Percentiles rank a stretch among this genome's conserved stretches.
Evolutionary conservation across 2,329 filamentous ascomycete species (phyloP).

Genomic region (Lasiodiplodia sp.): DNA sequence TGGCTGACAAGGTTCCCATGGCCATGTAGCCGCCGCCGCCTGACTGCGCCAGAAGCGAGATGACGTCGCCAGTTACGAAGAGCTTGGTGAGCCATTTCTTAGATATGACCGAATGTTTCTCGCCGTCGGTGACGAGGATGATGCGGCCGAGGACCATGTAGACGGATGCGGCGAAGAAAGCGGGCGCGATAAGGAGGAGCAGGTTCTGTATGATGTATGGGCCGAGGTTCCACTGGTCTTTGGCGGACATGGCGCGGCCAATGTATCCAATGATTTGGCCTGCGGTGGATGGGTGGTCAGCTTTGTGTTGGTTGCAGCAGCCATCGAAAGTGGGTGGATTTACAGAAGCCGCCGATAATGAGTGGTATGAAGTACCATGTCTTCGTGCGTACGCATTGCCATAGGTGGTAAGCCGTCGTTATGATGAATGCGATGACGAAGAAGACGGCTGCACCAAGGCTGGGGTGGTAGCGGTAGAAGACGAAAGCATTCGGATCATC

Average conservation of each 20-base stretch:
- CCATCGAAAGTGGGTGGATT: no score
- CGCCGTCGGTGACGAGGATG: constrained; percentile 45
- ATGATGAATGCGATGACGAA: constrained; percentile 40
- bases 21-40: constrained; percentile 22
- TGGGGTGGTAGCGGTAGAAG: constrained; percentile 43
- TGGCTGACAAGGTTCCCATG: not conserved
- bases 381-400: constrained; percentile 46
- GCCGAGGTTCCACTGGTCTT: constrained; percentile 43
- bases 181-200: constrained; percentile 55
- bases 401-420: constrained; percentile 46
- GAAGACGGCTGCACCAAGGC: constrained; percentile 39
- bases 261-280: constrained; percentile 61
- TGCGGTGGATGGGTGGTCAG: constrained; percentile 34
- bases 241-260: constrained; percentile 50
- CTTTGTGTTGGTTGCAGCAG: not conserved
- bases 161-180: constrained; percentile 55
- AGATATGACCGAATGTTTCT: constrained; percentile 45
- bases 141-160: constrained; percentile 54
- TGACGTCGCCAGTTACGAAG: constrained; percentile 51
- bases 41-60: constrained; percentile 44
- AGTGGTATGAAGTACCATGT: constrained; percentile 63
- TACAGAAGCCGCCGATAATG: constrained; percentile 58
- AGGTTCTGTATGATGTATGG: constrained; percentile 54
- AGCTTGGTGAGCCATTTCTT: constrained; percentile 49
- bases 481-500: constrained; percentile 5